phyloP scores from a whole-genome alignment of 140 eudicot species.

The Bidens hawaiensis region DNA sequence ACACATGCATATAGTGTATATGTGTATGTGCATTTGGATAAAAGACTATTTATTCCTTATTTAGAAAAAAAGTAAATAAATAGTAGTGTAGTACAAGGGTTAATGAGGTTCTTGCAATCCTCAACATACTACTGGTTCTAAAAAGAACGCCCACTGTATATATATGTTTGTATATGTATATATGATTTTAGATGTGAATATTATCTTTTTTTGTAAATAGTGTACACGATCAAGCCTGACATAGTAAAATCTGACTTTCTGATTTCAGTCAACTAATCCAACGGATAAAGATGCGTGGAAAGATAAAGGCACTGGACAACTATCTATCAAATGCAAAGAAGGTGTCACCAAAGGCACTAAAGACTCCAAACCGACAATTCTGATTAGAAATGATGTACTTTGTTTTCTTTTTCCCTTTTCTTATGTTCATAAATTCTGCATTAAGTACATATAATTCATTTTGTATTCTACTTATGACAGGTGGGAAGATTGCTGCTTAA shows the following conservation, averaged over 20 bases:
- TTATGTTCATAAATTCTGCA: background rate
- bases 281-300: constrained; percentile 82
- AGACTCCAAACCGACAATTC: constrained; percentile 93
- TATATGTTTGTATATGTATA: background rate
- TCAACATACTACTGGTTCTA: too few relatives aligned
- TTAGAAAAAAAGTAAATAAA: too few relatives aligned
- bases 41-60: too few relatives aligned
- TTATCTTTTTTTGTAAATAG: background rate
- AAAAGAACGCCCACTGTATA: too few relatives aligned
- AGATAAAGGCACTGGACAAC: constrained; percentile 90
- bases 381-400: constrained; percentile 86
- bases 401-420: background rate
- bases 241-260: background rate
- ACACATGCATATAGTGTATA: too few relatives aligned
- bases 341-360: constrained; percentile 73
- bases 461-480: constrained; percentile 39
- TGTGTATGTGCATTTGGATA: too few relatives aligned
- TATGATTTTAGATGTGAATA: background rate
- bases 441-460: background rate
- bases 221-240: background rate
- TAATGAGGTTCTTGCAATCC: too few relatives aligned
- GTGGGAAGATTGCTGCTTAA: constrained; percentile 88
- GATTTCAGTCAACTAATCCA: constrained; percentile 73
- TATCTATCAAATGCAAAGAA: constrained; percentile 79
- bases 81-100: too few relatives aligned